Evolutionary conservation across 164 flowering plant species (phyloP).

Genomic region (Vitis vinifera): ASM3070453v1 NC_081805.1:3989001-3989500

Average conservation of each 20-base stretch:
- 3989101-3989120: slow-evolving; percentile 41
- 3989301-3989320: background rate
- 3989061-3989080: slow-evolving; percentile 55
- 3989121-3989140: slow-evolving; percentile 51
- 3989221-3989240: slow-evolving; percentile 64
- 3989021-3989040: slow-evolving; percentile 53
- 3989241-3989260: slow-evolving; percentile 57
- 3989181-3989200: slow-evolving; percentile 49
- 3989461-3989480: too few relatives aligned
- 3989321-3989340: background rate
- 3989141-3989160: slow-evolving; percentile 42
- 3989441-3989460: too few relatives aligned
- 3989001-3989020: slow-evolving; percentile 25
- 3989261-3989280: too few relatives aligned
- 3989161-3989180: slow-evolving; percentile 48
- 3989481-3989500: too few relatives aligned
- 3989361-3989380: too few relatives aligned
- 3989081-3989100: slow-evolving; percentile 54
- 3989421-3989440: too few relatives aligned
- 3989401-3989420: too few relatives aligned
- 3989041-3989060: slow-evolving; percentile 41
- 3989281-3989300: background rate
- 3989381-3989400: too few relatives aligned
- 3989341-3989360: too few relatives aligned
- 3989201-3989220: slow-evolving; percentile 68